Evolutionary conservation across 208 protist species (phyloP), one percentile per base, ranked within the genome.

Genomic region (Wallacemonas sp.): DNA sequence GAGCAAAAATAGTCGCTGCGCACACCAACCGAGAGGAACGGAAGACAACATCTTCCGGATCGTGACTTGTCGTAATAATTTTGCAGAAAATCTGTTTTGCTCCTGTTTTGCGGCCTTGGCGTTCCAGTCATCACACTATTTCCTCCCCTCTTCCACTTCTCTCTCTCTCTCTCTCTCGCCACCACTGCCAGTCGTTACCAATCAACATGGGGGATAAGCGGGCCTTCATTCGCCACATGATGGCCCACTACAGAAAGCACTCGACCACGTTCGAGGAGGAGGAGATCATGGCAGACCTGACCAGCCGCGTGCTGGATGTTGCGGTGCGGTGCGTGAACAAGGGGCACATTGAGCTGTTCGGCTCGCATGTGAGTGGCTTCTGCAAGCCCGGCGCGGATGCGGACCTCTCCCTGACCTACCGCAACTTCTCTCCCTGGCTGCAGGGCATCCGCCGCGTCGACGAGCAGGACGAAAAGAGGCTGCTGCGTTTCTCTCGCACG

Each of bases 401-500:
- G 0, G 91, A 96, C 67, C 55, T 96, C 44, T 96, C 91, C 0
- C 70, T 96, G 5, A 94, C 86, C 38, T 94, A 90, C 60, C 85
- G 88, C 39, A 94, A 93, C 60, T 96, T 92, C 55, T 96, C 88
- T 0, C 82, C 86, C 2, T 96, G 87, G 85, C 69, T 94, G 43
- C 71, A 81, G 3, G 91, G 91, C 17, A 52, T 96, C 2, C 48
- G 64, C 24, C 39, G 70, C 0, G 78, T 90, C 0, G 83, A 85
- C 36, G 87, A 92, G n/a, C 76, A 88, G 47, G 78, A 94, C 57
- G 48, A 81, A 16, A 80, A 84, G 65, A 75, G 88, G 1, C 73
- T 96, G 55, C 74, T 73, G 12, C 88, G 91, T 17, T 86, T 96
- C 38, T 74, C 82, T 9, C 77, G 82, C n/a, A 85, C 91, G 67